phyloP scores from a whole-genome alignment of 257 asterid genomes.

The Scutellaria baicalensis region DNA sequence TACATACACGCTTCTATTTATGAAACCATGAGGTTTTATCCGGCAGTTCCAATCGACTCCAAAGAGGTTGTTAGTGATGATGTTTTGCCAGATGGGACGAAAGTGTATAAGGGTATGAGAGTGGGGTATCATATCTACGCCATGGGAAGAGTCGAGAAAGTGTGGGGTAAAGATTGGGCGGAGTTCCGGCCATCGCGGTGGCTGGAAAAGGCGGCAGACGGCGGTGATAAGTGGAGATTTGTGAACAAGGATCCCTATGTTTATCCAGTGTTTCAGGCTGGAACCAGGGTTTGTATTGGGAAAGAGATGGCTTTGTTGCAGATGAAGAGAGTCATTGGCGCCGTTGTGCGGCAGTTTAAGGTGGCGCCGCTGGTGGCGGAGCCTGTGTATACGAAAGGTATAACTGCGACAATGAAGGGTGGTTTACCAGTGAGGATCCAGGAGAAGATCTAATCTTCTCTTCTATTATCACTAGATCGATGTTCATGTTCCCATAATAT shows the following conservation, averaged over 20 bases:
- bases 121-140: slow-evolving; percentile 20
- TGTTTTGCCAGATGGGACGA: slow-evolving; percentile 42
- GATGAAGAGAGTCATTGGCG: slow-evolving; percentile 27
- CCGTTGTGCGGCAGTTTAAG: slow-evolving; percentile 19
- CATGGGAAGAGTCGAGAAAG: slow-evolving; percentile 27
- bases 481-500: no score
- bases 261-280: slow-evolving; percentile 34
- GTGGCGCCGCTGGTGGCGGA: slow-evolving; percentile 21
- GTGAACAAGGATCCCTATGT: slow-evolving; percentile 12
- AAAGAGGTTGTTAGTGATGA: slow-evolving; percentile 29
- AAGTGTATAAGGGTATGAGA: slow-evolving; percentile 14
- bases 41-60: slow-evolving; percentile 38
- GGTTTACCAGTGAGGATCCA: slow-evolving; percentile 33
- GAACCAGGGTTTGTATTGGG: slow-evolving; percentile 27
- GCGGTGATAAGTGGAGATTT: slow-evolving; percentile 13
- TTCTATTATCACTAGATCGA: no score
- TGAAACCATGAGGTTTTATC: slow-evolving; percentile 49
- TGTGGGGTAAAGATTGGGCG: slow-evolving; percentile 28
- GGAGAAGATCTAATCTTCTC: slow-evolving; percentile 4
- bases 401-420: slow-evolving; percentile 31
- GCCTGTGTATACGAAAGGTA: slow-evolving; percentile 1
- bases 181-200: slow-evolving; percentile 30
- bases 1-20: slow-evolving; percentile 45
- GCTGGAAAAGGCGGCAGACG: slow-evolving; percentile 8
- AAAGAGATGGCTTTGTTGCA: slow-evolving; percentile 33